Evolutionary conservation across 352 stramenopile genomes (phyloP).

Genomic region (Phytophthora hibernalis): DNA sequence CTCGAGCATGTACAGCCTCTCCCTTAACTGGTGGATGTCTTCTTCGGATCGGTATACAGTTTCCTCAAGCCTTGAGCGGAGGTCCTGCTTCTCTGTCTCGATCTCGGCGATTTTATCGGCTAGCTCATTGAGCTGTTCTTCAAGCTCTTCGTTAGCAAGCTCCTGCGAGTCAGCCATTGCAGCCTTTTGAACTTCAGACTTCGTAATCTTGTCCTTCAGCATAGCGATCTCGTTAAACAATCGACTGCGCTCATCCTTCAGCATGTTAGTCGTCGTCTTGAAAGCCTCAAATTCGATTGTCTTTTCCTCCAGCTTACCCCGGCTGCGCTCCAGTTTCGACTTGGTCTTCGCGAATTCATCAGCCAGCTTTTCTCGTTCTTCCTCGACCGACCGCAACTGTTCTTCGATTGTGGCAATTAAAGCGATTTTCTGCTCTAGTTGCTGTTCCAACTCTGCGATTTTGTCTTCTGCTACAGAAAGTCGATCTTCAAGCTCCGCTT

Average conservation of each 20-base stretch:
- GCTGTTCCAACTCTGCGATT: slow-evolving; percentile 56
- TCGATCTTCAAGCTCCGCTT: slow-evolving; percentile 52
- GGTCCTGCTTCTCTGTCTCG: slow-evolving; percentile 59
- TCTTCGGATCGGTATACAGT: slow-evolving; percentile 49
- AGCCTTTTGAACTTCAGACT: slow-evolving; percentile 52
- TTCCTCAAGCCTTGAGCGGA: slow-evolving; percentile 46
- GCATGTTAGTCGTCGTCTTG: slow-evolving; percentile 64
- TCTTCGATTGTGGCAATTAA: slow-evolving; percentile 62
- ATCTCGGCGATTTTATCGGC: slow-evolving; percentile 69
- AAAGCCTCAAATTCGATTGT: slow-evolving; percentile 68
- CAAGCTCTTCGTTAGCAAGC: slow-evolving; percentile 56
- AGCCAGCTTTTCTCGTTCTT: slow-evolving; percentile 54
- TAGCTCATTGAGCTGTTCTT: slow-evolving; percentile 64
- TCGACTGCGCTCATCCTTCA: slow-evolving; percentile 63
- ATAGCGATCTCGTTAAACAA: slow-evolving; percentile 62
- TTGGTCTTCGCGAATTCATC: slow-evolving; percentile 56
- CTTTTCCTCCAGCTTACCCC: slow-evolving; percentile 67
- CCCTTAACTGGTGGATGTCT: slow-evolving; percentile 55
- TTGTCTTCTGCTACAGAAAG: slow-evolving; percentile 59
- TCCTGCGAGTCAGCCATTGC: slow-evolving; percentile 55
- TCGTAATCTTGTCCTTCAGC: slow-evolving; percentile 58
- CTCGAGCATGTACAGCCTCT: slow-evolving; percentile 55
- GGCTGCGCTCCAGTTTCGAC: slow-evolving; percentile 54
- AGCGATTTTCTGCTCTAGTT: slow-evolving; percentile 62
- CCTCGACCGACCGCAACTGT: slow-evolving; percentile 49